Evolutionary conservation across 179 eudicot species (phyloP), one percentile per base, ranked within the genome.

Genomic region (Camellia oleifera): DNA sequence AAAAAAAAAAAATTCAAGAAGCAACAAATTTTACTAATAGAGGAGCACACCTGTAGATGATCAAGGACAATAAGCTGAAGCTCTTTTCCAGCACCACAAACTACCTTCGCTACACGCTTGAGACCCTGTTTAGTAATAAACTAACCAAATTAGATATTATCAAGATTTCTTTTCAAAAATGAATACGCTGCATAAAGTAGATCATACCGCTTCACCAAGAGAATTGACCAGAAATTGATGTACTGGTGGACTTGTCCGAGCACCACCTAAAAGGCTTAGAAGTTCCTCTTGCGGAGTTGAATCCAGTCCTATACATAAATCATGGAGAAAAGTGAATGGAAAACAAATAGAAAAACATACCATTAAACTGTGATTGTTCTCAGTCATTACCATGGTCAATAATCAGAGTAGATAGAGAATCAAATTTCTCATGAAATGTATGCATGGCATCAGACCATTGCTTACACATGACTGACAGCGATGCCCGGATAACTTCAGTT

Each of bases 391-490:
- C 99, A 79, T 96, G 89, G 86, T 89, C 90, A 75, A 77, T 82
- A 81, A 96, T 94, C 62, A 96, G 88, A 76, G 94, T 87, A 66
- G 96, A 85, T 68, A 96, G 84, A 74, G 93, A 83, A 83, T 85
- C 86, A 78, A 96, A 94, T 81, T 96, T 96, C 82, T 96, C 97
- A 67, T 85, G 95, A 88, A 89, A 96, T 46, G 83, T 84, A 82
- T 88, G 92, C 89, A 94, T 91, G 58, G 97, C 93, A 85, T 96
- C 97, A 81, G 91, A 87, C 99, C 99, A 97, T 88, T 91, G 98
- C 85, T 94, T 97, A 81, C 83, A 85, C 99, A 97, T 97, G 86
- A 93, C 91, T 63, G 92, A 90, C 72, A 94, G 77, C 78, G 99
- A 97, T 78, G 91, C 88, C 60, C 93, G 90, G 80, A 94, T 91